Evolutionary conservation across 495 filamentous ascomycete species (phyloP).

Genomic region (Hyphodiscus hymeniophilus): DNA sequence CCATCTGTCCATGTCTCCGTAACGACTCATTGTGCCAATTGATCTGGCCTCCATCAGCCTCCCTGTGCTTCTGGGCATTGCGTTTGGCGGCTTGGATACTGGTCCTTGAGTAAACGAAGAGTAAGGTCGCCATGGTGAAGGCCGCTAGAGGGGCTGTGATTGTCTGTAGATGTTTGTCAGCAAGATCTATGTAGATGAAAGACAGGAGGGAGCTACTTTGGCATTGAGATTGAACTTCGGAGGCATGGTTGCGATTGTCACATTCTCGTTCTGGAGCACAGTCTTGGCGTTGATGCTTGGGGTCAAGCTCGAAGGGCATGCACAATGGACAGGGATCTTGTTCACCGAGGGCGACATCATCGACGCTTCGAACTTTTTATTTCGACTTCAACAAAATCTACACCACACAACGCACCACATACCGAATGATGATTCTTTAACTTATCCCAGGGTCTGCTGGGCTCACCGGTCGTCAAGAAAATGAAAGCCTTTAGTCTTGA

Average conservation of each 20-base stretch:
- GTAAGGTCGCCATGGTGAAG: conserved; percentile 39
- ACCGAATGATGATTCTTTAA: conserved; percentile 3
- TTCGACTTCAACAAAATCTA: neutral
- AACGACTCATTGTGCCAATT: conserved; percentile 37
- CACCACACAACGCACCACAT: neutral
- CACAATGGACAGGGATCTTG: conserved; percentile 2
- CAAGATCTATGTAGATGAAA: neutral
- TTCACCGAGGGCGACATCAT: conserved; percentile 5
- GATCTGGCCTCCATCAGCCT: conserved; percentile 39
- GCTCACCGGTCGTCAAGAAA: neutral
- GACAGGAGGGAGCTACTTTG: conserved; percentile 5
- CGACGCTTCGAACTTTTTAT: neutral
- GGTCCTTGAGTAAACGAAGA: conserved; percentile 35
- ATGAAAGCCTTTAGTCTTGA: neutral
- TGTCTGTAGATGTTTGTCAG: conserved; percentile 22
- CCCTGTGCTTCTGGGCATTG: conserved; percentile 34
- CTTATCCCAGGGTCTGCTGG: neutral
- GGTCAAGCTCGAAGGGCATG: conserved; percentile 3
- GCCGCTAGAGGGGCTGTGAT: conserved; percentile 37
- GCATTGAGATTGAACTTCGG: conserved; percentile 22
- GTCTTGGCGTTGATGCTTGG: too few species aligned
- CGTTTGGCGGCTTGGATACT: conserved; percentile 35
- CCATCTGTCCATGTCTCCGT: conserved; percentile 33
- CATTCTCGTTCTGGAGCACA: too few species aligned
- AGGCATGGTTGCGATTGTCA: conserved; percentile 10